Conservation (phyloP, 371 early-diverging fungal genomes). For the Encephalitozoon hellem region DNA sequence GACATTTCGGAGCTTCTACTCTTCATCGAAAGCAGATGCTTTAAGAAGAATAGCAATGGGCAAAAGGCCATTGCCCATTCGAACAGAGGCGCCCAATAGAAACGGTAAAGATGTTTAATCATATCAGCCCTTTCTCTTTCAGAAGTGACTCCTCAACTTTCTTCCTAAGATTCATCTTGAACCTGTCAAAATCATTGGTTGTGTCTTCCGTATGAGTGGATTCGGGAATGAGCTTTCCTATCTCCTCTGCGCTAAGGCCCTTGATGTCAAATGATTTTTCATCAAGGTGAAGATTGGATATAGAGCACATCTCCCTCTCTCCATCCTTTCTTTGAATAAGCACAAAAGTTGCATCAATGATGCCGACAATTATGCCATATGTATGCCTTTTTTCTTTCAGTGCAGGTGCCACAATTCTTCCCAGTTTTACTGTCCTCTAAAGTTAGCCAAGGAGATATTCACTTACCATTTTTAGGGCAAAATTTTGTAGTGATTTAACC, state of each 20-base stretch:
- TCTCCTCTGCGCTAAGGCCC: background rate
- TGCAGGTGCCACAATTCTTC: slow-evolving; percentile 32
- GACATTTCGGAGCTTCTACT: background rate
- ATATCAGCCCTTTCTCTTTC: slow-evolving; percentile 22
- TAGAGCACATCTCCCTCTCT: slow-evolving; percentile 9
- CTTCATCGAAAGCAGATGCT: background rate
- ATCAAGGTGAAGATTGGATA: slow-evolving; percentile 20
- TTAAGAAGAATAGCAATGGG: background rate
- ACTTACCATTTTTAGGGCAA: slow-evolving; percentile 1
- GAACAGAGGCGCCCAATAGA: background rate
- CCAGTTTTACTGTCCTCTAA: slow-evolving; percentile 35
- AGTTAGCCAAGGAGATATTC: background rate
- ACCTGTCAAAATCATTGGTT: slow-evolving; percentile 47
- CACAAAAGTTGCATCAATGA: slow-evolving; percentile 41
- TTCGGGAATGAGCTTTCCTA: background rate
- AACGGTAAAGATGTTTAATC: background rate
- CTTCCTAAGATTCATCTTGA: slow-evolving; percentile 26
- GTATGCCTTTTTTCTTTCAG: slow-evolving; percentile 16
- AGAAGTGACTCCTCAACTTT: slow-evolving; percentile 33
- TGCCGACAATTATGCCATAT: slow-evolving; percentile 38
- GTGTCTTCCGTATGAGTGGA: background rate
- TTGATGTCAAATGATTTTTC: slow-evolving; percentile 38
- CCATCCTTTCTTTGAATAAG: slow-evolving; percentile 34
- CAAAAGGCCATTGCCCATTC: background rate
- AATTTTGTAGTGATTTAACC: slow-evolving; percentile 1